Evolutionary conservation across 1,139 yeast genomes (phyloP), one percentile per base, ranked within the genome.

Genomic region (Candida sanyaensis): DNA sequence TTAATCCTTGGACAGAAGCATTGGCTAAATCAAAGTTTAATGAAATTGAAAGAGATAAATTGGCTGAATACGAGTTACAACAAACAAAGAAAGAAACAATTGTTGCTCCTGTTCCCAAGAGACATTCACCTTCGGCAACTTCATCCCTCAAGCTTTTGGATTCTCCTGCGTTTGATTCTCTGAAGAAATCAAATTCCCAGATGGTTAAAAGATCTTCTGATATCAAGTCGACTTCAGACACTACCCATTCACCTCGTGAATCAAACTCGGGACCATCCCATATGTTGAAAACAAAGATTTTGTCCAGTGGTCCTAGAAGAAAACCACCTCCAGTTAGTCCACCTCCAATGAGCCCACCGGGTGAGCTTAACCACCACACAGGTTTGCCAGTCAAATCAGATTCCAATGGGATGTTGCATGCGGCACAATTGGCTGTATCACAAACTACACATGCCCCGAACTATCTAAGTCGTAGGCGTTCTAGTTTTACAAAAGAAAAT

Each of bases 1-100:
- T 83, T 0, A 66, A 71, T 30, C 62, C 67, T 13, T 84, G 88
- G 88, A 82, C 88, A 0, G 79, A 75, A 43, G 61, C 77, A 0
- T 65, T 84, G 40, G 80, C 81, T 4, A 77, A 69, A 51, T 62
- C 85, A 0, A 77, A 83, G 55, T 54, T 66, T 6, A 68, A 70
- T 50, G 80, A 77, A 51, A 67, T 66, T 48, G 86, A 83, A 51
- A 69, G 83, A 54, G 70, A 63, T 12, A 57, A 56, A n/a, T 66
- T 66, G 51, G 51, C 46, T 32, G 43, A 32, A 27, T 41, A 24
- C 8, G 43, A 41, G 32, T 23, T 5, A 27, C 17, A 27, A 9
- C 37, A 41, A 21, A 2, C 24, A 5, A 24, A 24, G 43, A 41
- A 32, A 12, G 28, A 24, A 10, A 10, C 13, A 23, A 51, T 45